Base-by-base conservation (phyloP, 148 eudicot species). In the Rhododendron molle region DNA sequence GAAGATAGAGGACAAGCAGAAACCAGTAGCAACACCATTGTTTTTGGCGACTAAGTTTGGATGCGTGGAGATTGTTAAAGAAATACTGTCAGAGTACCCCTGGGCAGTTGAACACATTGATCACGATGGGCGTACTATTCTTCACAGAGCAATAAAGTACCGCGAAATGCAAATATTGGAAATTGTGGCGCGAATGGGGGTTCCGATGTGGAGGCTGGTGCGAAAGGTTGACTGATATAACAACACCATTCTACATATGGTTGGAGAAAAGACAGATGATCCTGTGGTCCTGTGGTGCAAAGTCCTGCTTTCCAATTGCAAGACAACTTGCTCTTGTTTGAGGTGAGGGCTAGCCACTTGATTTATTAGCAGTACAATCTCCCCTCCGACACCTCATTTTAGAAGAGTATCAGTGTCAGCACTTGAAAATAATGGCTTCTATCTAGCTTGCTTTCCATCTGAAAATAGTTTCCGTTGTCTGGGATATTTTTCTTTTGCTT, bases 41-140 rank as follows among this genome's bases (percentile, higher is more conserved):
- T 50, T 80, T 52, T 80, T 80, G 67, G 67, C 83, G 8, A 80
- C 83, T 4, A 80, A 52, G 83, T 50, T 20, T 3, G 71, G 83
- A 26, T 43, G 15, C 58, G 9, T 34, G 46, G 71, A 81, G 83
- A 81, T 56, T 28, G 71, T 56, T 81, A n/a, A 28, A 28, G 74
- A 69, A 69, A 69, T 69, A 69, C 74, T 69, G 18, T 11, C 6
- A 12, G 2, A 28, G 36, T 69, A 69, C 74, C 74, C 74, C 36
- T 28, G 36, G 74, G 36, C 74, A 69, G 74, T 69, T 28, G 74
- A 69, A 28, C 36, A 69, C 26, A 69, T 69, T 69, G 74, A 28
- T 69, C 18, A 30, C 30, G 36, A 69, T 1, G 74, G 74, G 38
- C 15, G 74, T 69, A 69, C 74, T 69, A 69, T 30, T 69, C 38